A percentile compares a stretch with the other conserved stretches of the same genome.
Conservation (phyloP, 768 basidiomycete species). For the Xerocomellus chrysenteron region DNA sequence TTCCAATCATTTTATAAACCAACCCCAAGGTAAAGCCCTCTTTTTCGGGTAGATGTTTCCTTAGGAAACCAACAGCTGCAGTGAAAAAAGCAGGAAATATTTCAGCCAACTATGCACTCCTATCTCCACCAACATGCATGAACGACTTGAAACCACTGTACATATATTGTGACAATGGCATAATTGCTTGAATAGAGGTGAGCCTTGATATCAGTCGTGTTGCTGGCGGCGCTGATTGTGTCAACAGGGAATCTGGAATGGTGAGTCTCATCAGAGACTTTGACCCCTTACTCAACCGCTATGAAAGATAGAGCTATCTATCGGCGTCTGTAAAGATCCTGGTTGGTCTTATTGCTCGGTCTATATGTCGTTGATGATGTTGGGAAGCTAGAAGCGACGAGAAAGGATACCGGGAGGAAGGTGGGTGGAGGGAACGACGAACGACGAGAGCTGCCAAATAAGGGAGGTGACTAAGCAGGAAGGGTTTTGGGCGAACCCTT, state of each 20-base stretch:
- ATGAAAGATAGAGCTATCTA: conserved; percentile 31
- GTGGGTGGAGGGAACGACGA: neutral
- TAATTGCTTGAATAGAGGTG: conserved; percentile 39
- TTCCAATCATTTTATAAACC: too few species aligned
- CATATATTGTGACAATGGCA: conserved; percentile 47
- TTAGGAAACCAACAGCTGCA: too few species aligned
- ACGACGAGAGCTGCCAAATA: conserved; percentile 21
- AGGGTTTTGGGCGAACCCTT: conserved; percentile 17
- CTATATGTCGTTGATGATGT: conserved; percentile 16
- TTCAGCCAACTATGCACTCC: too few species aligned
- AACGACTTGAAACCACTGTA: conserved; percentile 14
- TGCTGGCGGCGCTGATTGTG: neutral
- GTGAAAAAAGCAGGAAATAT: too few species aligned
- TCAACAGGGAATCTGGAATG: conserved; percentile 4
- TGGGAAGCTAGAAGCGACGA: neutral
- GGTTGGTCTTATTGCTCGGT: conserved; percentile 35
- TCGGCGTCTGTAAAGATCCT: conserved; percentile 40
- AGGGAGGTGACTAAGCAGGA: conserved; percentile 24
- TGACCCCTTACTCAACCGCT: neutral
- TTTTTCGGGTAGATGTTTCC: too few species aligned
- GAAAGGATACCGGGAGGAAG: neutral
- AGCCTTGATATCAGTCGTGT: conserved; percentile 3
- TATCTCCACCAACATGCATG: too few species aligned
- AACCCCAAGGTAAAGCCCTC: too few species aligned
- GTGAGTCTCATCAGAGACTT: neutral